A percentile compares a stretch with the other conserved stretches of the same genome.
Conservation (phyloP, 768 basidiomycete genomes). For the Kwoniella botswanensis region DNA sequence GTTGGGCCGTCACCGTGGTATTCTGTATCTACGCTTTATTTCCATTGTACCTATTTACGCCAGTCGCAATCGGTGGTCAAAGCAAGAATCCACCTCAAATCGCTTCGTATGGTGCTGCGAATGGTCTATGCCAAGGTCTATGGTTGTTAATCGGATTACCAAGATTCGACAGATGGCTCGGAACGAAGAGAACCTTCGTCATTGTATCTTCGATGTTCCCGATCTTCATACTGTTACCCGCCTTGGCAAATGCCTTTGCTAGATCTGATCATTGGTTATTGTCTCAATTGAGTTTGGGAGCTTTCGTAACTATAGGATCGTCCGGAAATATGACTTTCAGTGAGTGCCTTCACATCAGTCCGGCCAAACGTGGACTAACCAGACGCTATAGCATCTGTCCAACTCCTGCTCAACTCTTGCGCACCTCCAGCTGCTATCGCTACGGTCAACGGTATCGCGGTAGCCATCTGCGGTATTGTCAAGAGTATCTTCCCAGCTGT, state of each 20-base stretch:
- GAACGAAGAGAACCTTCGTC: constrained; percentile 29
- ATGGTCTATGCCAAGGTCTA: constrained; percentile 30
- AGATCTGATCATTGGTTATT: constrained; percentile 3
- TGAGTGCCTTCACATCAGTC: background rate
- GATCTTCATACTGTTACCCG: constrained; percentile 24
- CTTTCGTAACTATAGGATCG: constrained; percentile 28
- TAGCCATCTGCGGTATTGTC: constrained; percentile 32
- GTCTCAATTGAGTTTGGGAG: constrained; percentile 14
- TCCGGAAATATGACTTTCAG: constrained; percentile 32
- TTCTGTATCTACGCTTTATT: constrained; percentile 26
- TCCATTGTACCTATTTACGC: constrained; percentile 37
- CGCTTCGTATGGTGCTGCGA: constrained; percentile 20
- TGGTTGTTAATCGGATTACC: constrained; percentile 36
- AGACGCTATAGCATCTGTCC: constrained; percentile 25
- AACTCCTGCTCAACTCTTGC: constrained; percentile 33
- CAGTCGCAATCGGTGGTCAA: constrained; percentile 28
- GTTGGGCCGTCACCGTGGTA: constrained; percentile 27
- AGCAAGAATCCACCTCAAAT: constrained; percentile 30
- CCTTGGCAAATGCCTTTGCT: constrained; percentile 29
- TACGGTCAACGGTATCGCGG: constrained; percentile 32
- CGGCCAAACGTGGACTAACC: background rate
- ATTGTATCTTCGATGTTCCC: constrained; percentile 23
- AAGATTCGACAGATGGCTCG: constrained; percentile 25
- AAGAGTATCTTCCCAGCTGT: constrained; percentile 36
- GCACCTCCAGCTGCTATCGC: constrained; percentile 30